Evolutionary conservation across 139 green algal species (phyloP), one percentile per base, ranked within the genome.

Genomic region (Closterium sp.): DNA sequence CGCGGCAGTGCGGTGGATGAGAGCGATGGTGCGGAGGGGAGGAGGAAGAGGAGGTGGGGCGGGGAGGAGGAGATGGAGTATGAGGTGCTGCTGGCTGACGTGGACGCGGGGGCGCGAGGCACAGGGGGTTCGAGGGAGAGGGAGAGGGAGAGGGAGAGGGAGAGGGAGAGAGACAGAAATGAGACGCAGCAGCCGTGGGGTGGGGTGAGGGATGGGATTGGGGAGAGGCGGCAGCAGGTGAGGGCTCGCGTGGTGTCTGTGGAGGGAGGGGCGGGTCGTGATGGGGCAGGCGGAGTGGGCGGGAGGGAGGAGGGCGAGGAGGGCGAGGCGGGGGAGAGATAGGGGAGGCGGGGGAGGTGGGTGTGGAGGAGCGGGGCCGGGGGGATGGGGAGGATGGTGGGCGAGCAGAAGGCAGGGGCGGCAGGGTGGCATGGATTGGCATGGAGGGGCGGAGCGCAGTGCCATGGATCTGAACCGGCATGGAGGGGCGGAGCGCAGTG

Each of bases 221-320:
- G 62, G 17, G 62, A 79, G 62, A 90, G 11, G 31, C 34, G 22
- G 89, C 32, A 88, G 30, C 38, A 91, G 84, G 89, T 88, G 89
- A 79, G 62, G 62, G 62, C 62, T 24, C 62, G 17, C 62, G 17
- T 79, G 17, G 62, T 13, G 17, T 79, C 17, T 79, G 62, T 24
- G 62, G 62, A 24, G 62, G 62, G 17, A 79, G 62, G 62, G 62
- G 62, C 62, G 19, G 62, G 17, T 79, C 62, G 62, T 79, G 84
- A 91, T 7, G 29, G 84, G 84, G 30, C 7, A 89, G 38, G 31
- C 28, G n/a, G n/a, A n/a, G 38, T 19, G 31, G 84, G 88, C 62
- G 10, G 21, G 21, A 85, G 29, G 31, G 31, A 85, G 22, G 89
- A 91, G 22, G 29, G 24, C 32, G 89, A 91, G 22, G 89, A 89